Evolutionary conservation across 2,329 filamentous ascomycete species (phyloP), one percentile per base, ranked within the genome.

Genomic region (Monosporascus sp.): DNA sequence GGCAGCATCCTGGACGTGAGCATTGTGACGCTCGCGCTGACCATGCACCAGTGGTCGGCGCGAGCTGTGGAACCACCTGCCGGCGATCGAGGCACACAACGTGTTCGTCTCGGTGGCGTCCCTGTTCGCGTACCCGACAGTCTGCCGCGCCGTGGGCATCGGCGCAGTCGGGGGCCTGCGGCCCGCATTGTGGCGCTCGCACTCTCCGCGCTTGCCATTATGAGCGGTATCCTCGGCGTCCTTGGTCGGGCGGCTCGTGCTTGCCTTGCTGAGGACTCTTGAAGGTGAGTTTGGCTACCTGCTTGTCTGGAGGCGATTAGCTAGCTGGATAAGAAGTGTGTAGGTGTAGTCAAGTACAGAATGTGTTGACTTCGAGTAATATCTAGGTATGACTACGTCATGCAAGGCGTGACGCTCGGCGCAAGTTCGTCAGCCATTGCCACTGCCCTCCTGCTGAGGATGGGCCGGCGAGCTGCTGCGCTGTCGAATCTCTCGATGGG

Each of bases 21-120:
- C 55, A 84, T 85, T 57, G 78, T 84, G 0, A 73, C 79, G 1
- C 73, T 85, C 3, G 81, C 81, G 2, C 66, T 85, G 18, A 81
- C 82, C 0, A 84, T 84, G 79, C 84, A 79, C 63, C 76, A 78
- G 52, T 83, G 83, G 83, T 66, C 76, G 81, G 3, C 71, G 75
- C 39, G 80, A 84, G 67, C 72, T 85, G 15, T 70, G 70, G 22
- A 65, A 70, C 17, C 79, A 83, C 64, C 80, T 82, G 59, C 59
- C 75, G 41, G 73, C 76, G 41, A 83, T 85, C 52, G 68, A 80
- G 5, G 63, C 79, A 2, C 81, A 82, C 2, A 82, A 77, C 57
- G 62, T 82, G 5, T 59, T 70, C 5, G 67, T 84, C 44, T 76
- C 79, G 4, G 62, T 81, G 6, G 77, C 64, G 6, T 81, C 79